phyloP scores from a whole-genome alignment of 23 red algal genomes.

The Chondrus crispus region DNA sequence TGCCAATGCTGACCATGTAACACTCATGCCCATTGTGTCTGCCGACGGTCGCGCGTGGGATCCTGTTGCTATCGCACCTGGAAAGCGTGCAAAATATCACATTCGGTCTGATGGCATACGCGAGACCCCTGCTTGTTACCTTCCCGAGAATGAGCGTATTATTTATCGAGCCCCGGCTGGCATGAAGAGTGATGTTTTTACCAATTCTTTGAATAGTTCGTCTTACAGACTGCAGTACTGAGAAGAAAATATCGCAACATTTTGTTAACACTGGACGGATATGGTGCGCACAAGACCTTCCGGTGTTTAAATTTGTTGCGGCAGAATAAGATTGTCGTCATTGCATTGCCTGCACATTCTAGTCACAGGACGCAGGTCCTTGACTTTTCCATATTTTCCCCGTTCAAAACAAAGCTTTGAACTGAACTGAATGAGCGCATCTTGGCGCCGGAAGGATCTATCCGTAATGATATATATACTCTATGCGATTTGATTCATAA shows the following conservation, averaged over 20 bases:
- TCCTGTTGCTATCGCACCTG: neutral
- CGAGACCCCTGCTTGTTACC: neutral
- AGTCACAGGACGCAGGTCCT: conserved; percentile 16
- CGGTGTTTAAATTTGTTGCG: neutral
- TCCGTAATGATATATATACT: neutral
- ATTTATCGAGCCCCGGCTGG: neutral
- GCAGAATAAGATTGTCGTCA: neutral
- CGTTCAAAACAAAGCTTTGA: neutral
- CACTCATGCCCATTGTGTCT: neutral
- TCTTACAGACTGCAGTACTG: neutral
- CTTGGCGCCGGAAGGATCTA: neutral
- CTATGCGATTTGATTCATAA: neutral
- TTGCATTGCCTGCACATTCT: neutral
- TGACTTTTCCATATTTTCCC: conserved; percentile 19
- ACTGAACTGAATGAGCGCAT: neutral
- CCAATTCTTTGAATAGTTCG: neutral
- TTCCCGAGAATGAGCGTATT: neutral
- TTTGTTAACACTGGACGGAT: neutral
- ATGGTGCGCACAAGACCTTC: neutral
- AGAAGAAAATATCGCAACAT: neutral
- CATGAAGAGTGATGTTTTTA: neutral
- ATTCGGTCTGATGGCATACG: neutral
- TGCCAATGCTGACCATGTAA: neutral
- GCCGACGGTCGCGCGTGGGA: neutral
- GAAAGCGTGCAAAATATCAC: neutral